Percentiles rank a stretch among this genome's conserved stretches.
Conservation (phyloP, 2,329 filamentous ascomycete genomes). For the Pyricularia sp. region DNA sequence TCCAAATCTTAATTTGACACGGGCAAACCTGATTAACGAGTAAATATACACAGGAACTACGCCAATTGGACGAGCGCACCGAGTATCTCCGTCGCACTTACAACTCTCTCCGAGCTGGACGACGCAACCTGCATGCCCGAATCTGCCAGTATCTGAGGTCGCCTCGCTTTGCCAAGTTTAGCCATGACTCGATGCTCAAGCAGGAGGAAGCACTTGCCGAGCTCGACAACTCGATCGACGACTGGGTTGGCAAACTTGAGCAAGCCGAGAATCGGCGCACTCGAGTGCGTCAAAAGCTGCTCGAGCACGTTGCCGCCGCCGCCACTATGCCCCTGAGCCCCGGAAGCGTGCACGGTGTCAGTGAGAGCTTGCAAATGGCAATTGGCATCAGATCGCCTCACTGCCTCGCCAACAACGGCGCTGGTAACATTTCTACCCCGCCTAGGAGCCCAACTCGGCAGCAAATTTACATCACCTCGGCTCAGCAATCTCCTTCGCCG, state of each 20-base stretch:
- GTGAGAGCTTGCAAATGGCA: constrained; percentile 31
- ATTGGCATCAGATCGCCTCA: constrained; percentile 27
- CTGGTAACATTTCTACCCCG: constrained; percentile 42
- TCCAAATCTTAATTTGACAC: background rate
- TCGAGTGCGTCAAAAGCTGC: constrained; percentile 66
- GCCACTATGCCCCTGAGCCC: constrained; percentile 35
- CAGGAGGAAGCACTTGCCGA: constrained; percentile 73
- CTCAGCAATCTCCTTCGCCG: constrained; percentile 34
- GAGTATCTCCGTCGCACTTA: constrained; percentile 73
- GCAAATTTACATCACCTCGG: constrained; percentile 15
- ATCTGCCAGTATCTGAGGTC: constrained; percentile 71
- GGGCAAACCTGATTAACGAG: background rate
- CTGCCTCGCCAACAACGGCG: constrained; percentile 14
- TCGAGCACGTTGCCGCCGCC: constrained; percentile 73
- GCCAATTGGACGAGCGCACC: constrained; percentile 65
- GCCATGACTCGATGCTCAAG: constrained; percentile 64
- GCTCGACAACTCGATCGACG: constrained; percentile 68
- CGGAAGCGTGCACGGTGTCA: constrained; percentile 20
- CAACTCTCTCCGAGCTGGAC: constrained; percentile 63
- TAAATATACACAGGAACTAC: constrained; percentile 48
- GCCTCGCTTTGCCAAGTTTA: constrained; percentile 61
- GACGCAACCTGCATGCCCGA: constrained; percentile 65
- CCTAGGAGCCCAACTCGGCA: constrained; percentile 49
- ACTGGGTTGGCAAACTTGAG: constrained; percentile 74
- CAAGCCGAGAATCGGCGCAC: constrained; percentile 69